phyloP scores from a whole-genome alignment of 164 flowering plant species.

The Tetracentron sinense region DNA sequence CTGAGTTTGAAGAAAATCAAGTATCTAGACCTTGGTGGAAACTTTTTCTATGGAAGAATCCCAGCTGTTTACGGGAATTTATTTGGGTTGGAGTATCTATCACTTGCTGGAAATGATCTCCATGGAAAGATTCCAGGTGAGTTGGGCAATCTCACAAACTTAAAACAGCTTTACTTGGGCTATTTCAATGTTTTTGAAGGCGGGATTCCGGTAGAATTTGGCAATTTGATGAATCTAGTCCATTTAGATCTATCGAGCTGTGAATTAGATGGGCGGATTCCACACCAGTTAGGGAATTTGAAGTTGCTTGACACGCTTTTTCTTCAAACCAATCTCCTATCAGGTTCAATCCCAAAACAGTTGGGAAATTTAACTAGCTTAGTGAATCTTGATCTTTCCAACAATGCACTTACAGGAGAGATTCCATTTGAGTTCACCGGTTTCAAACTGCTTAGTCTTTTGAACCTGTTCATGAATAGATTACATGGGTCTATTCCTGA shows the following conservation, averaged over 20 bases:
- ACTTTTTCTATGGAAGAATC: constrained; percentile 68
- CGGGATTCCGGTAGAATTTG: constrained; percentile 78
- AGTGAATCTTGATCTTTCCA: constrained; percentile 74
- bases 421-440: constrained; percentile 66
- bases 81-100: constrained; percentile 50
- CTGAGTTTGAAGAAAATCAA: constrained; percentile 38
- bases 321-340: constrained; percentile 57
- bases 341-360: constrained; percentile 66
- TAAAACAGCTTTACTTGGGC: constrained; percentile 66
- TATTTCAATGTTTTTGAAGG: constrained; percentile 74
- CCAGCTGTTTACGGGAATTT: constrained; percentile 62
- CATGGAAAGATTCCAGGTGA: constrained; percentile 69
- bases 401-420: constrained; percentile 75
- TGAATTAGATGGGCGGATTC: constrained; percentile 68
- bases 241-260: constrained; percentile 68
- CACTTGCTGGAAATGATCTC: constrained; percentile 73
- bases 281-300: constrained; percentile 65
- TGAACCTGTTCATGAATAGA: constrained; percentile 84
- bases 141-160: constrained; percentile 71
- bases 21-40: constrained; percentile 83
- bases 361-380: constrained; percentile 68
- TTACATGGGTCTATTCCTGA: constrained; percentile 87
- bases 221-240: constrained; percentile 54
- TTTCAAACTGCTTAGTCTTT: constrained; percentile 52
- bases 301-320: constrained; percentile 61